phyloP scores from a whole-genome alignment of 768 basidiomycete species.

The Boletus edulis region DNA sequence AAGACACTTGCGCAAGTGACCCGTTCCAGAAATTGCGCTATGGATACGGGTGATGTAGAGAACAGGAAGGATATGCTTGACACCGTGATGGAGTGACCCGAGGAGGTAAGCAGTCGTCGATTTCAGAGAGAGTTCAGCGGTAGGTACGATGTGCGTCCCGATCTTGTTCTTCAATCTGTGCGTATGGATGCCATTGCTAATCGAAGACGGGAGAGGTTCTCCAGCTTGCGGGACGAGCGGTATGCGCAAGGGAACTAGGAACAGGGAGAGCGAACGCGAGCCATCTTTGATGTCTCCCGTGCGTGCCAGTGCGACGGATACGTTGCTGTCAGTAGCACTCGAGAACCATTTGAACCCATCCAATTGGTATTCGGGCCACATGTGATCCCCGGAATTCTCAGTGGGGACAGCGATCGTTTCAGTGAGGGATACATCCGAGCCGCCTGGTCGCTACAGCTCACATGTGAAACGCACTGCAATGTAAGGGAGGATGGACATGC shows the following conservation, averaged over 20 bases:
- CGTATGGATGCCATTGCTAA: conserved; percentile 62
- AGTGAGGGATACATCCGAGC: conserved; percentile 72
- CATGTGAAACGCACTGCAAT: background rate
- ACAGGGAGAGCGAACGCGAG: conserved; percentile 68
- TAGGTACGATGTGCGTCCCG: conserved; percentile 71
- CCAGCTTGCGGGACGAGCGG: conserved; percentile 47
- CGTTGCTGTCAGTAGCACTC: conserved; percentile 73
- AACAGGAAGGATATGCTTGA: conserved; percentile 65
- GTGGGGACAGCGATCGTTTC: conserved; percentile 58
- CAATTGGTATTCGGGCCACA: conserved; percentile 54
- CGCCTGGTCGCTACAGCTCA: conserved; percentile 55
- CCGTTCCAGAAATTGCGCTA: conserved; percentile 55
- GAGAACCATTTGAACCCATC: conserved; percentile 86
- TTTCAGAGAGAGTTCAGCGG: conserved; percentile 68
- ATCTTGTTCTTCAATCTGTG: conserved; percentile 80
- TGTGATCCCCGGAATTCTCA: conserved; percentile 27
- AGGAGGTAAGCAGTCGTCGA: conserved; percentile 61
- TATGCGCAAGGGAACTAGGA: conserved; percentile 61
- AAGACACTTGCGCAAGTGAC: conserved; percentile 59
- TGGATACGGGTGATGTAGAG: conserved; percentile 77
- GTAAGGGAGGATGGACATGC: conserved; percentile 26
- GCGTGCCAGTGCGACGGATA: conserved; percentile 71
- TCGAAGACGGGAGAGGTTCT: conserved; percentile 41
- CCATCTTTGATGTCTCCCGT: conserved; percentile 57
- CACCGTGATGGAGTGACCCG: conserved; percentile 55